Conservation (phyloP, 2,329 filamentous ascomycete genomes). For the Botrytis fragariae region DNA sequence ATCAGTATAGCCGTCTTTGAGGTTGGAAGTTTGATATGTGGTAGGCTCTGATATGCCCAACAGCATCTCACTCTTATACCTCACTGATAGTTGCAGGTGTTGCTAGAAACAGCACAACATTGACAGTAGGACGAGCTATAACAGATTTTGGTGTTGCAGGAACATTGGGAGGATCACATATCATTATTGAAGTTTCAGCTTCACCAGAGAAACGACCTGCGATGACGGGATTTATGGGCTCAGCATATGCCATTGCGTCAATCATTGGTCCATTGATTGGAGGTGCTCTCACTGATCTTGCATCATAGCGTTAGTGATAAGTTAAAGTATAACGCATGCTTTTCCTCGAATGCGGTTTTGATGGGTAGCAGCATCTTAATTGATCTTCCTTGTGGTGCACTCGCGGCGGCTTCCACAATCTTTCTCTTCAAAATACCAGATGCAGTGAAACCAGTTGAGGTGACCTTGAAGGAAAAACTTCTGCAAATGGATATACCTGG, state of each 20-base stretch:
- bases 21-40: slow-evolving; percentile 38
- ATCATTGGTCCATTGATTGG: slow-evolving; percentile 38
- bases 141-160: slow-evolving; percentile 36
- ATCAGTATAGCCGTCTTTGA: slow-evolving; percentile 37
- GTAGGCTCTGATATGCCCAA: background rate
- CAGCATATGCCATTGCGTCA: slow-evolving; percentile 36
- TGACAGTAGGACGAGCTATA: slow-evolving; percentile 39
- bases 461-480: slow-evolving; percentile 43
- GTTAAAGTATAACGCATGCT: background rate
- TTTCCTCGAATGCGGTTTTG: background rate
- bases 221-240: slow-evolving; percentile 43
- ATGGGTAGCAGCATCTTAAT: slow-evolving; percentile 30
- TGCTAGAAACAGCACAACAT: slow-evolving; percentile 33
- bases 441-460: slow-evolving; percentile 26
- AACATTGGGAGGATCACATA: slow-evolving; percentile 37
- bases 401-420: slow-evolving; percentile 40
- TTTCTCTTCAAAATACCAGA: slow-evolving; percentile 44
- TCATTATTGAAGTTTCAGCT: slow-evolving; percentile 2
- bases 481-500: slow-evolving; percentile 48
- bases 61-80: no score
- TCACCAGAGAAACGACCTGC: background rate
- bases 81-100: slow-evolving; percentile 5
- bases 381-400: slow-evolving; percentile 43
- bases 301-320: slow-evolving; percentile 40
- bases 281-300: slow-evolving; percentile 38